phyloP scores from a whole-genome alignment of 106 monocot species.

The Posidonia australis region DNA sequence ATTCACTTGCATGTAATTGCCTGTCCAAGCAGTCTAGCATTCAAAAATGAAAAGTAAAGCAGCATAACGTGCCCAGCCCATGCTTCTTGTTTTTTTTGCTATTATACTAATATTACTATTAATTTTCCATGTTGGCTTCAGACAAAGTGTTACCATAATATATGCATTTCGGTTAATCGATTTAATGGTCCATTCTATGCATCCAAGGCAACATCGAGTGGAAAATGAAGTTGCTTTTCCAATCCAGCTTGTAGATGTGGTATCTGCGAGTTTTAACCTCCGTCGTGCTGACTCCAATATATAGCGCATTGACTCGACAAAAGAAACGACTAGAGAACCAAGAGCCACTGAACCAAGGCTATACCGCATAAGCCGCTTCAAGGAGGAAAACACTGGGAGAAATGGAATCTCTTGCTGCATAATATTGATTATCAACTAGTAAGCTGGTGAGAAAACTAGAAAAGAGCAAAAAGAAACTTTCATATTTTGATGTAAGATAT shows the following conservation, averaged over 20 bases:
- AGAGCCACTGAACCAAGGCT: slow-evolving; percentile 92
- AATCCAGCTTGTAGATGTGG: slow-evolving; percentile 20
- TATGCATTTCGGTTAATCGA: slow-evolving; percentile 73
- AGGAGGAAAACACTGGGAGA: slow-evolving; percentile 81
- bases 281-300: slow-evolving; percentile 70
- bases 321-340: slow-evolving; percentile 70
- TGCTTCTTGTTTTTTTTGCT: too few relatives aligned
- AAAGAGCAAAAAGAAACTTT: background rate
- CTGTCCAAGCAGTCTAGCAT: too few relatives aligned
- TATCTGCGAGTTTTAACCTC: slow-evolving; percentile 39
- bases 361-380: slow-evolving; percentile 71
- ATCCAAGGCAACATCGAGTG: slow-evolving; percentile 63
- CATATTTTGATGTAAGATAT: background rate
- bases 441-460: background rate
- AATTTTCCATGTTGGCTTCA: too few relatives aligned
- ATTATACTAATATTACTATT: too few relatives aligned
- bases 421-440: background rate
- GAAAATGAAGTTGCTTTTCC: slow-evolving; percentile 55
- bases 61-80: too few relatives aligned
- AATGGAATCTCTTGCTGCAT: slow-evolving; percentile 85
- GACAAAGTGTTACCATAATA: slow-evolving; percentile 50
- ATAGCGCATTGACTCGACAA: slow-evolving; percentile 71
- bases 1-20: too few relatives aligned
- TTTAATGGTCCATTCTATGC: slow-evolving; percentile 65
- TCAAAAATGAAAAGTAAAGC: too few relatives aligned